Conservation (phyloP, 768 basidiomycete species). For the Dacryopinax spathularia region DNA sequence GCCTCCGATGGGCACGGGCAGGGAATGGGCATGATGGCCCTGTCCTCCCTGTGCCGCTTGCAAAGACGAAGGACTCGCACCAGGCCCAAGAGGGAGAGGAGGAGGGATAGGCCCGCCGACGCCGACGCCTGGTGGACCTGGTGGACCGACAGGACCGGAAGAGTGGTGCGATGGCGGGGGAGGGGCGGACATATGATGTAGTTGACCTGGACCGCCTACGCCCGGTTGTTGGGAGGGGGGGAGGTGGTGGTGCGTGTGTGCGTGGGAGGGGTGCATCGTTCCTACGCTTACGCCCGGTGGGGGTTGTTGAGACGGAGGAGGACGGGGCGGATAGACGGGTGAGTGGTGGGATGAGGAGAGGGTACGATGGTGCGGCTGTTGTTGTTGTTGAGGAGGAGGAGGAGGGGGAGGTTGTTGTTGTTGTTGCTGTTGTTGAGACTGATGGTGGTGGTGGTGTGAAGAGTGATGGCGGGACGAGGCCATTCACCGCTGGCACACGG, state of each 20-base stretch:
- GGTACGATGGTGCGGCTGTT: background rate
- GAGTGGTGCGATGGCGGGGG: background rate
- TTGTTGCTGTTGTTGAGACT: background rate
- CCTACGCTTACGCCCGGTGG: background rate
- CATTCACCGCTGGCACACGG: too few species aligned
- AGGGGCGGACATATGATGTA: conserved; percentile 1
- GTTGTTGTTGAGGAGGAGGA: background rate
- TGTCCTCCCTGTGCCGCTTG: background rate
- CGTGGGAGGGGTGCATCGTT: background rate
- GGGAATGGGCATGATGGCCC: background rate
- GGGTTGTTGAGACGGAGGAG: background rate
- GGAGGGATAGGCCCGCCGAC: background rate
- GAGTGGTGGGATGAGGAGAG: background rate
- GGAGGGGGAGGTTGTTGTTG: background rate
- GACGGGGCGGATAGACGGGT: background rate
- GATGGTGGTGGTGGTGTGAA: background rate
- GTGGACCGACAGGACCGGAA: too few species aligned
- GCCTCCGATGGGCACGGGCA: background rate
- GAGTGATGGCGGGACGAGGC: background rate
- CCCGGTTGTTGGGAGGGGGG: too few species aligned
- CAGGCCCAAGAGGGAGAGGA: background rate
- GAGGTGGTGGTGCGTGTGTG: background rate
- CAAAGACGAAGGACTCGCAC: background rate
- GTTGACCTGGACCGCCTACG: too few species aligned
- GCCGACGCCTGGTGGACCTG: background rate